Evolutionary conservation across 1,139 yeast genomes (phyloP).

Genomic region (Eremothecium sinecaudum): DNA sequence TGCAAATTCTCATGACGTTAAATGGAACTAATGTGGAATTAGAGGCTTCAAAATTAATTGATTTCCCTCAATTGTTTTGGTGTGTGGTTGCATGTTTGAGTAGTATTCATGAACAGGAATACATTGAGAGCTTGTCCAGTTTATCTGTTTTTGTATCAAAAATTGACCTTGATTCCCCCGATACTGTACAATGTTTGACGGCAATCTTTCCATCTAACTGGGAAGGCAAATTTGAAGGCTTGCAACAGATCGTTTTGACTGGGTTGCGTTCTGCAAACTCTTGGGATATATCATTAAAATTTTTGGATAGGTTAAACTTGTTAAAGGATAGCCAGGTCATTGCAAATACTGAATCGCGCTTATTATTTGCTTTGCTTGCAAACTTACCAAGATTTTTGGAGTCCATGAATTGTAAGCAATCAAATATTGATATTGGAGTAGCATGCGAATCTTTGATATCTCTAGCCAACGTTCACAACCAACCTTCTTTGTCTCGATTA

Average conservation of each 20-base stretch:
- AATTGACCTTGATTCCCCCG: slow-evolving; percentile 77
- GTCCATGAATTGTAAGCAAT: slow-evolving; percentile 53
- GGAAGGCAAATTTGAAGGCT: slow-evolving; percentile 90
- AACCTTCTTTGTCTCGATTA: slow-evolving; percentile 60
- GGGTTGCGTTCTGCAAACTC: slow-evolving; percentile 79
- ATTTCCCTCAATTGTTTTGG: slow-evolving; percentile 94
- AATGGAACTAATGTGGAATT: slow-evolving; percentile 85
- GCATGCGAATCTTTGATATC: slow-evolving; percentile 51
- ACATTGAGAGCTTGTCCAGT: slow-evolving; percentile 74
- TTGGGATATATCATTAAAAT: slow-evolving; percentile 65
- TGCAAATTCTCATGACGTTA: slow-evolving; percentile 93
- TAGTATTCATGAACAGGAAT: slow-evolving; percentile 88
- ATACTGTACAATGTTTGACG: slow-evolving; percentile 71
- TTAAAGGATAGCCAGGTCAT: slow-evolving; percentile 68
- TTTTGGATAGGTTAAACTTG: slow-evolving; percentile 61
- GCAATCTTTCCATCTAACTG: slow-evolving; percentile 90
- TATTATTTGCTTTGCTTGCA: slow-evolving; percentile 63
- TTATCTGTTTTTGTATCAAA: slow-evolving; percentile 76
- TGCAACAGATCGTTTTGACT: slow-evolving; percentile 65
- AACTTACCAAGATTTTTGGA: slow-evolving; percentile 79
- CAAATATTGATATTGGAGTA: slow-evolving; percentile 43
- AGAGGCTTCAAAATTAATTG: slow-evolving; percentile 65
- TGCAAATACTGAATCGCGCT: slow-evolving; percentile 60
- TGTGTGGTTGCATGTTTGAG: slow-evolving; percentile 86
- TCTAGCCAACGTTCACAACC: slow-evolving; percentile 51